These are phyloP conservation scores for Boletus subcaerulescens DNA, from an alignment of 768 basidiomycete genomes.

Conservation along the genomic window DNA sequence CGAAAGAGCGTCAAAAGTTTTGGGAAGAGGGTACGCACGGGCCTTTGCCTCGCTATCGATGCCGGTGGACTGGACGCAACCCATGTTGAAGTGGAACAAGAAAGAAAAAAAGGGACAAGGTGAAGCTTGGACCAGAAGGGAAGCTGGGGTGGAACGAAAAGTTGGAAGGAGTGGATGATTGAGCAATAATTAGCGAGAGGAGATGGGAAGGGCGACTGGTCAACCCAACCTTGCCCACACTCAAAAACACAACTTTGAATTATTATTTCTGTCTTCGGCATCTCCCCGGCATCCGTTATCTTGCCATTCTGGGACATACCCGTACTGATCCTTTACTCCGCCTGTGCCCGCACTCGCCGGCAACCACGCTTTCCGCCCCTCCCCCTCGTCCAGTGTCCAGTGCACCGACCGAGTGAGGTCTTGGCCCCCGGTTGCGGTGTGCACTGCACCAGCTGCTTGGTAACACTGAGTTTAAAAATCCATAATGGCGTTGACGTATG, in stretches of 20 bases:
- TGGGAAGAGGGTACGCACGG: slow-evolving; percentile 47
- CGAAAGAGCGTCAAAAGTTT: neutral
- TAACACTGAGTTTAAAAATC: too few species aligned
- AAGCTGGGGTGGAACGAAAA: slow-evolving; percentile 6
- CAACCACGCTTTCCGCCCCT: neutral
- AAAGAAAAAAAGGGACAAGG: slow-evolving; percentile 3
- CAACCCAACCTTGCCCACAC: too few species aligned
- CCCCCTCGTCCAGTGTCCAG: neutral
- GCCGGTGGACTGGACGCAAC: slow-evolving; percentile 68
- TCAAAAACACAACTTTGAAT: too few species aligned
- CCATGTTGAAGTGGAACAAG: slow-evolving; percentile 43
- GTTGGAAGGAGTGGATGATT: slow-evolving; percentile 23
- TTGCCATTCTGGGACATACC: slow-evolving; percentile 11
- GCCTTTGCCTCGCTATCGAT: slow-evolving; percentile 82
- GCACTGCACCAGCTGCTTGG: neutral
- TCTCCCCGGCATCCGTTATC: slow-evolving; percentile 11
- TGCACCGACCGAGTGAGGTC: neutral
- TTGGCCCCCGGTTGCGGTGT: neutral
- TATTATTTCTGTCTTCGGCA: slow-evolving; percentile 21
- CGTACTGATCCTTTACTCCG: neutral
- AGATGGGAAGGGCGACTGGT: slow-evolving; percentile 9
- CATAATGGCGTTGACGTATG: too few species aligned
- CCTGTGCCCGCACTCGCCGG: too few species aligned
- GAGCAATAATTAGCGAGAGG: slow-evolving; percentile 25
- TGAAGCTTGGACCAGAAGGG: slow-evolving; percentile 3